Evolutionary conservation across 2,329 filamentous ascomycete species (phyloP).

Genomic region (Didymella arachidicola): DNA sequence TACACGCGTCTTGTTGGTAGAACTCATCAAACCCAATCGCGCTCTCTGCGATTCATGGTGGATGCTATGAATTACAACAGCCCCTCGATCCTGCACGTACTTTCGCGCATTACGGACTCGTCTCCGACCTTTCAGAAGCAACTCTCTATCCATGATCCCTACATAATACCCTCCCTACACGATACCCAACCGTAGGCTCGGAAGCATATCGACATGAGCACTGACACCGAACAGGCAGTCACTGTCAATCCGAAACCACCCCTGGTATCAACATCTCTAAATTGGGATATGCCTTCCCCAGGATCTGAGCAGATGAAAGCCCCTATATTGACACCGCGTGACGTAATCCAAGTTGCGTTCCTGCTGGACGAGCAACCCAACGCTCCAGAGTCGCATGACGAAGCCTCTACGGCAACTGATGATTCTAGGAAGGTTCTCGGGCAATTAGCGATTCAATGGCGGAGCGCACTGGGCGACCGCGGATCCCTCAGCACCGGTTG

Average conservation of each 20-base stretch:
- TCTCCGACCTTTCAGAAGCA: constrained; percentile 17
- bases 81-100: constrained; percentile 23
- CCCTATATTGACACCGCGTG: constrained; percentile 65
- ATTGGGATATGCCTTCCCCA: constrained; percentile 59
- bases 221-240: constrained; percentile 44
- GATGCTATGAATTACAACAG: constrained; percentile 16
- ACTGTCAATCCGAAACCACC: constrained; percentile 59
- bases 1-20: constrained; percentile 5
- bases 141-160: constrained; percentile 3
- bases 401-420: constrained; percentile 33
- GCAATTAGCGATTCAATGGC: constrained; percentile 86
- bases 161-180: constrained; percentile 14
- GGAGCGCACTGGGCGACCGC: constrained; percentile 85
- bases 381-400: constrained; percentile 55
- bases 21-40: constrained; percentile 25
- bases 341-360: constrained; percentile 71
- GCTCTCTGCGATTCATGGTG: constrained; percentile 8
- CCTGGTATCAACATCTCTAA: constrained; percentile 63
- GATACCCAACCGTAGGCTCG: background rate
- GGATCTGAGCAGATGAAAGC: constrained; percentile 43
- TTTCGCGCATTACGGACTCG: constrained; percentile 23
- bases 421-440: constrained; percentile 71
- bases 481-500: constrained; percentile 89
- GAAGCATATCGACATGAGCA: background rate
- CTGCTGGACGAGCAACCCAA: constrained; percentile 64